A percentile compares a stretch with the other conserved stretches of the same genome.
Evolutionary conservation across 352 stramenopile genomes (phyloP).

Genomic region (Globisporangium solare): DNA sequence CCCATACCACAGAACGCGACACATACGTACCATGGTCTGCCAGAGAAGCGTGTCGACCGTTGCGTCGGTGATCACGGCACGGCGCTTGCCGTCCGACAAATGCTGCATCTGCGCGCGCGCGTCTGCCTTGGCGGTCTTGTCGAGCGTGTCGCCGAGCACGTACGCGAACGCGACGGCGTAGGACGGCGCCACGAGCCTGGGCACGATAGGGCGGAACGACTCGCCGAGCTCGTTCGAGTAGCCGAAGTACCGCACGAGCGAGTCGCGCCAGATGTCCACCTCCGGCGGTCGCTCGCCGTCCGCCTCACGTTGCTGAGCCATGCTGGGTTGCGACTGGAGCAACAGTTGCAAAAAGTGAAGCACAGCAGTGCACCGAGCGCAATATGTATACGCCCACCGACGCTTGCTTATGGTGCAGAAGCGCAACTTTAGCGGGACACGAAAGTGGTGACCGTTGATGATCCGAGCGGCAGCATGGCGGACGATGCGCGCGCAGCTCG

Average conservation of each 20-base stretch:
- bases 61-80: slow-evolving; percentile 28
- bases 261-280: slow-evolving; percentile 80
- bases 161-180: slow-evolving; percentile 85
- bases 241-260: slow-evolving; percentile 81
- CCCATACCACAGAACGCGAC: neutral
- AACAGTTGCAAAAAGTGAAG: too few relatives aligned
- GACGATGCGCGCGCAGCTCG: slow-evolving; percentile 31
- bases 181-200: slow-evolving; percentile 60
- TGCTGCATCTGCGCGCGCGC: slow-evolving; percentile 21
- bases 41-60: slow-evolving; percentile 78
- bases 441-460: neutral
- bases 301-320: neutral
- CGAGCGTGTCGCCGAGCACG: slow-evolving; percentile 76
- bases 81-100: slow-evolving; percentile 25
- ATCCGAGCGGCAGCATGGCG: slow-evolving; percentile 4
- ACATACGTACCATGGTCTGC: slow-evolving; percentile 48
- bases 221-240: slow-evolving; percentile 90
- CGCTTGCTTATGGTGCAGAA: neutral
- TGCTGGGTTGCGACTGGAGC: too few relatives aligned
- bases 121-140: slow-evolving; percentile 57
- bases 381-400: too few relatives aligned
- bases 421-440: neutral
- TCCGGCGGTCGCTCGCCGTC: neutral
- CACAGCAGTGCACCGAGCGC: too few relatives aligned
- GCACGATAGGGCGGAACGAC: slow-evolving; percentile 77